Evolutionary conservation across 306 rosid species (phyloP).

Genomic region (Malus fusca): DNA sequence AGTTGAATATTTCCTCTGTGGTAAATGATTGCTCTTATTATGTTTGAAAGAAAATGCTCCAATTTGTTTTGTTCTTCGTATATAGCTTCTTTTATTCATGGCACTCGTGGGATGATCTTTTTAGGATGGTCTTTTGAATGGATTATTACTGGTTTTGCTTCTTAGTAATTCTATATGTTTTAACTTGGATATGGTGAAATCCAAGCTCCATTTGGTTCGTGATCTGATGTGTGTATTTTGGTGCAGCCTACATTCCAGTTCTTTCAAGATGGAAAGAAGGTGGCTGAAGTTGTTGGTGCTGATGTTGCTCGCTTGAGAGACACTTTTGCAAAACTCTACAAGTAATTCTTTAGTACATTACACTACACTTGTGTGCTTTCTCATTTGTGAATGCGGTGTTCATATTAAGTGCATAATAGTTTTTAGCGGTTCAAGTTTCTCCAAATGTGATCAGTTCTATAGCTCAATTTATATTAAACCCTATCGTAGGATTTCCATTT

Average conservation of each 20-base stretch:
- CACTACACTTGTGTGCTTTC: background rate
- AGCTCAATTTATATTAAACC: background rate
- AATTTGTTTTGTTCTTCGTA: background rate
- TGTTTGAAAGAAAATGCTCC: background rate
- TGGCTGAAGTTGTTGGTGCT: constrained; percentile 65
- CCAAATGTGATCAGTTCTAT: background rate
- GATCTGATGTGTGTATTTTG: background rate
- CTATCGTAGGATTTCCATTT: background rate
- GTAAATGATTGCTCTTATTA: constrained; percentile 34
- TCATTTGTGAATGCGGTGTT: background rate
- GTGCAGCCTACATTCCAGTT: constrained; percentile 82
- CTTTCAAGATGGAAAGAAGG: constrained; percentile 64
- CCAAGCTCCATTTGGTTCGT: background rate
- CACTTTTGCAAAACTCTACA: constrained; percentile 59
- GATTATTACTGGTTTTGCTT: background rate
- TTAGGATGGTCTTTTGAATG: background rate
- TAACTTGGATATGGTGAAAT: background rate
- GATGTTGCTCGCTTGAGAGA: constrained; percentile 40
- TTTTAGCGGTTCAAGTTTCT: background rate
- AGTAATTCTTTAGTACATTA: constrained; percentile 31
- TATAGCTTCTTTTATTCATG: background rate
- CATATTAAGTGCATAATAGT: background rate
- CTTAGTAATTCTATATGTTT: background rate
- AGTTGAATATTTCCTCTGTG: constrained; percentile 63
- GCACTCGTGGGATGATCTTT: background rate